A percentile compares a stretch with the other conserved stretches of the same genome.
Evolutionary conservation across 768 basidiomycete genomes (phyloP).

Genomic region (Trametes cubensis): DNA sequence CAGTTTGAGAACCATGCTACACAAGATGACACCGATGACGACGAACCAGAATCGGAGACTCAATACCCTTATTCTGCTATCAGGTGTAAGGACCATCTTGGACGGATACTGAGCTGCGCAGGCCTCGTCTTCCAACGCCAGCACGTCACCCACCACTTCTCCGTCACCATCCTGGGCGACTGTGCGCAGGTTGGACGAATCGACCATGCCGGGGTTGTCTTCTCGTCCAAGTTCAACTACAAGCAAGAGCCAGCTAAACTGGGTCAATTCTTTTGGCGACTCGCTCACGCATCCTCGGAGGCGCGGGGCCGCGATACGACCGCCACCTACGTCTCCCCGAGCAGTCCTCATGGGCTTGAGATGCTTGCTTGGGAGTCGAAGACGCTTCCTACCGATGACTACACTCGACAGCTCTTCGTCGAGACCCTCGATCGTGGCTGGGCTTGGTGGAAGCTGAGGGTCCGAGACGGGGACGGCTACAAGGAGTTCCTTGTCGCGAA

Average conservation of each 20-base stretch:
- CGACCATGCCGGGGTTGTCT: slow-evolving; percentile 2
- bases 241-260: background rate
- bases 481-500: slow-evolving; percentile 9
- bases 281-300: background rate
- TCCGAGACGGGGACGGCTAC: background rate
- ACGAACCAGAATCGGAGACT: background rate
- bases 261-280: slow-evolving; percentile 6
- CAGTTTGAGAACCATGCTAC: background rate
- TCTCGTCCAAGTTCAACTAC: slow-evolving; percentile 5
- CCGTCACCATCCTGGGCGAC: background rate
- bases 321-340: background rate
- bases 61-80: too few relatives aligned
- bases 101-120: slow-evolving; percentile 3
- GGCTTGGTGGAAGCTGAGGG: slow-evolving; percentile 5
- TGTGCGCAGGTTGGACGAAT: background rate
- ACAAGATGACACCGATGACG: background rate
- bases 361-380: background rate
- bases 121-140: slow-evolving; percentile 2
- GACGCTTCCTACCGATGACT: background rate
- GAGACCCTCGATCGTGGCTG: background rate
- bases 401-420: background rate
- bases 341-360: background rate
- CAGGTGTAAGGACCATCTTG: background rate
- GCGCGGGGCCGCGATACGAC: slow-evolving; percentile 2
- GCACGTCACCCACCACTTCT: slow-evolving; percentile 10